These are phyloP conservation scores for Melastoma candidum DNA, from an alignment of 441 rosid species.

Conservation along the genomic window DNA sequence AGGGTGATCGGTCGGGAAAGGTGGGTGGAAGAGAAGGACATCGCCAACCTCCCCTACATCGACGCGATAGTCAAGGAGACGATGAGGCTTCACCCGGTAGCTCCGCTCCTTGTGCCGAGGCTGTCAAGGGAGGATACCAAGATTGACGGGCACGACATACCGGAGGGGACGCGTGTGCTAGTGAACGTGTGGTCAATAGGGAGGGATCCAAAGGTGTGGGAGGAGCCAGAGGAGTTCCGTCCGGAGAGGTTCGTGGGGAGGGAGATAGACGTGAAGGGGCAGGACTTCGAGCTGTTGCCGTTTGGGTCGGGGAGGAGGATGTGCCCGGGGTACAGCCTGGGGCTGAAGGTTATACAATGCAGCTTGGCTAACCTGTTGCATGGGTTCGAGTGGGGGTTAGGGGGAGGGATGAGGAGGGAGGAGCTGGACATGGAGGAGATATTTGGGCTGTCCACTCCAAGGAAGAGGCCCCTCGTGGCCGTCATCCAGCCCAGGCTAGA, in stretches of 20 bases:
- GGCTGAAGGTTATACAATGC: background rate
- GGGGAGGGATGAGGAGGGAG: background rate
- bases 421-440: slow-evolving; percentile 6
- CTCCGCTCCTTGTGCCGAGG: slow-evolving; percentile 3
- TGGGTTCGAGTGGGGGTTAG: background rate
- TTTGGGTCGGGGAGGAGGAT: background rate
- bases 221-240: background rate
- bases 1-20: slow-evolving; percentile 6
- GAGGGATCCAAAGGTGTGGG: background rate
- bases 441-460: background rate
- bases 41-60: slow-evolving; percentile 6
- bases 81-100: slow-evolving; percentile 10
- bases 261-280: background rate
- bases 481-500: background rate
- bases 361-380: background rate
- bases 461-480: slow-evolving; percentile 1
- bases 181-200: background rate
- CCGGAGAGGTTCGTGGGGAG: background rate
- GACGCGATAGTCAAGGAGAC: slow-evolving; percentile 5
- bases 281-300: background rate
- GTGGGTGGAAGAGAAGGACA: slow-evolving; percentile 14
- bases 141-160: background rate
- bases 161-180: background rate
- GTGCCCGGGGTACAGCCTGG: background rate
- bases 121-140: background rate